These are phyloP conservation scores for Orbilia blumenaviensis DNA, from an alignment of 2,329 filamentous ascomycete species.

Conservation along the genomic window DNA sequence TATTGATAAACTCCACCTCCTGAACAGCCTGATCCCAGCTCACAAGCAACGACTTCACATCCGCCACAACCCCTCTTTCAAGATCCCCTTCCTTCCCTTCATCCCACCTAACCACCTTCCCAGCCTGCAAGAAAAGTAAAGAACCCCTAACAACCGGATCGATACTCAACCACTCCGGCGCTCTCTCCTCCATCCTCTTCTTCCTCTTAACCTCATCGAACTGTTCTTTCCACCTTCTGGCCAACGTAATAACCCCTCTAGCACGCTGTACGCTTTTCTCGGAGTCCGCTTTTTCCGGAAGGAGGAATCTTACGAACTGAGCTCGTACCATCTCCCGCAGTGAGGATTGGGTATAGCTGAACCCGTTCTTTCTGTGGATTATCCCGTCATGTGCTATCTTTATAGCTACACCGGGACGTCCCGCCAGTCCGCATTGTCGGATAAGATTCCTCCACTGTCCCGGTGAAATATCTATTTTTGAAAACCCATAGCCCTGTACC, in stretches of 20 bases:
- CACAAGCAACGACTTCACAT: constrained; percentile 18
- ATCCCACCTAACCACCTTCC: constrained; percentile 29
- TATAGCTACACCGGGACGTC: constrained; percentile 33
- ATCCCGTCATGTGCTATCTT: constrained; percentile 39
- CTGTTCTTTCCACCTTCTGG: constrained; percentile 29
- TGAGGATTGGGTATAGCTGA: constrained; percentile 19
- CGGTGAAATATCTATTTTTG: constrained; percentile 20
- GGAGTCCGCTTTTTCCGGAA: constrained; percentile 19
- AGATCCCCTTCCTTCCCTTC: constrained; percentile 20
- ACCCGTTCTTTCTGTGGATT: constrained; percentile 37
- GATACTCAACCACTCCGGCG: constrained; percentile 34
- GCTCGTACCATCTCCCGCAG: constrained; percentile 39
- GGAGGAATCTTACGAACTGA: constrained; percentile 39
- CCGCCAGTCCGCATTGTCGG: constrained; percentile 13
- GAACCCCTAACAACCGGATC: constrained; percentile 40
- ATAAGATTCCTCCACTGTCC: constrained; percentile 47
- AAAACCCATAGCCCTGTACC: constrained; percentile 24
- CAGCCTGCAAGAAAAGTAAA: constrained; percentile 31
- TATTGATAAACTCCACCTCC: constrained; percentile 9
- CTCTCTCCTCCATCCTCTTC: background rate
- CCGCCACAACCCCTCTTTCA: background rate
- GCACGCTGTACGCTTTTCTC: constrained; percentile 23
- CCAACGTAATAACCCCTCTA: background rate
- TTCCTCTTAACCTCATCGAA: constrained; percentile 9
- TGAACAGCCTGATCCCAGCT: constrained; percentile 21